Conservation (phyloP, 2,329 filamentous ascomycete genomes). For the Neophaeococcomyces aloes region DNA sequence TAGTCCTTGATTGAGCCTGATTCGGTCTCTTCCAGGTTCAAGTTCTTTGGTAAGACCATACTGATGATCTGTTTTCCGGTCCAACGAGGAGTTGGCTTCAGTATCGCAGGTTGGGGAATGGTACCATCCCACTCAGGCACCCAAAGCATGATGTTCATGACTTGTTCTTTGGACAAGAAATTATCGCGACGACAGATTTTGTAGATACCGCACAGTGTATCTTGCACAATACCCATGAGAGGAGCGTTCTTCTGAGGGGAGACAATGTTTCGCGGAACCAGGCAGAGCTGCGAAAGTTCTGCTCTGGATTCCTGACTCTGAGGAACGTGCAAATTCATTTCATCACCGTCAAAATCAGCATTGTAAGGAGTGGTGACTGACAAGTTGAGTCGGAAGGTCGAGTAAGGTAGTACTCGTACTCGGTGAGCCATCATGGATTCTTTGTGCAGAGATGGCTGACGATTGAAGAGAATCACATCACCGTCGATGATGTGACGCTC, state of each 20-base stretch:
- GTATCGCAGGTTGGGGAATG: conserved; percentile 83
- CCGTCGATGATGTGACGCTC: conserved; percentile 93
- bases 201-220: conserved; percentile 91
- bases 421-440: conserved; percentile 99
- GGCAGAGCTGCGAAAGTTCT: conserved; percentile 85
- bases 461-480: conserved; percentile 98
- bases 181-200: conserved; percentile 90
- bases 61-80: conserved; percentile 97
- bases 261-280: conserved; percentile 98
- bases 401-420: conserved; percentile 96
- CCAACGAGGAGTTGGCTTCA: conserved; percentile 88
- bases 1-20: conserved; percentile 47
- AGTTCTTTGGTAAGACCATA: conserved; percentile 75
- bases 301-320: conserved; percentile 95
- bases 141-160: conserved; percentile 97
- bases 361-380: conserved; percentile 99
- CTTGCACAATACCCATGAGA: conserved; percentile 98
- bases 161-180: conserved; percentile 77
- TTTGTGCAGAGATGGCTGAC: conserved; percentile 97
- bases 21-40: conserved; percentile 62
- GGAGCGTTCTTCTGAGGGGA: conserved; percentile 94
- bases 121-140: conserved; percentile 95
- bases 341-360: conserved; percentile 98
- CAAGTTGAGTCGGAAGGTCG: conserved; percentile 92
- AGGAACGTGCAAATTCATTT: conserved; percentile 99